Conservation (phyloP, 2,329 filamentous ascomycete genomes). For the Rhexocercosporidium sp. region DNA sequence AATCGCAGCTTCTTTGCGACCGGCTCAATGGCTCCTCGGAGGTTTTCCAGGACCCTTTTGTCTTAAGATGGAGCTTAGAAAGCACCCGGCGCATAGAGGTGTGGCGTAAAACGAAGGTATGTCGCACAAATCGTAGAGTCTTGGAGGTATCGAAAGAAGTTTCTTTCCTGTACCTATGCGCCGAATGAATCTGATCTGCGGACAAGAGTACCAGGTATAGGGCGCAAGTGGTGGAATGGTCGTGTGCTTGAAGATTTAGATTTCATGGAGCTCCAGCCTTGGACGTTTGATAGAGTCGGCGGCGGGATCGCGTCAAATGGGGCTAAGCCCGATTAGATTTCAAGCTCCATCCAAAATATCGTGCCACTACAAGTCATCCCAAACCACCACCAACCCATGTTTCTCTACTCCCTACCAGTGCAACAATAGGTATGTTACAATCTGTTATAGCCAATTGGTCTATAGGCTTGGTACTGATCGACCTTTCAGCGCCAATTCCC, state of each 20-base stretch:
- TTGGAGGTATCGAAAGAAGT: not conserved
- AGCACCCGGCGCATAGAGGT: constrained; percentile 32
- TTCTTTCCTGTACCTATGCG: not conserved
- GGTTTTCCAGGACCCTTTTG: not conserved
- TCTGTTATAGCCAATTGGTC: constrained; percentile 5
- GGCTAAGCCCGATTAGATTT: constrained; percentile 20
- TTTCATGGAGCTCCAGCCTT: constrained; percentile 24
- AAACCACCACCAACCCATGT: constrained; percentile 10
- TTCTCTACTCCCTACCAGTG: constrained; percentile 14
- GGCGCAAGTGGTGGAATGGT: not conserved
- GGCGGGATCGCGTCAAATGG: constrained; percentile 10
- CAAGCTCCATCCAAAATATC: constrained; percentile 19
- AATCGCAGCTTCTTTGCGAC: not conserved
- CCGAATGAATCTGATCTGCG: not conserved
- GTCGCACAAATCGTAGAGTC: constrained; percentile 1
- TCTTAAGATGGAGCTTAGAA: constrained; percentile 10
- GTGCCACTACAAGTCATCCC: constrained; percentile 14
- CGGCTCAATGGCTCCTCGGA: not conserved
- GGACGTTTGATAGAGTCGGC: constrained; percentile 22
- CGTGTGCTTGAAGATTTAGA: constrained; percentile 9
- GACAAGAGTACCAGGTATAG: too few relatives aligned
- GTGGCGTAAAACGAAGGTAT: constrained; percentile 9
- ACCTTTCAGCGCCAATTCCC: constrained; percentile 26
- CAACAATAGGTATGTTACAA: constrained; percentile 24
- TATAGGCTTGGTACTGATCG: constrained; percentile 13